Conservation (phyloP, 164 flowering plant genomes). For the Stephania cephalantha region DNA sequence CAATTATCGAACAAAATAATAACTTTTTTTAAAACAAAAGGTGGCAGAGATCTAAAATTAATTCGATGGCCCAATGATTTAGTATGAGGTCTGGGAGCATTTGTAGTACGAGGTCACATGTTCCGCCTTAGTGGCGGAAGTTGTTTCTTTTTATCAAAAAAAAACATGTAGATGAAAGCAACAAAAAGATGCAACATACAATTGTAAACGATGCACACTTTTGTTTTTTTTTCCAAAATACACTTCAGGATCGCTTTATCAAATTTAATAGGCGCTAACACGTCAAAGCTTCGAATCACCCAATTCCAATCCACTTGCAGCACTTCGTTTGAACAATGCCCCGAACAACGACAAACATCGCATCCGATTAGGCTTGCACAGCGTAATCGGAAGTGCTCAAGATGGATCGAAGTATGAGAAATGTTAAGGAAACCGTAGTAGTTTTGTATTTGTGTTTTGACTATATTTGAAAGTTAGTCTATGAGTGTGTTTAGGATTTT, state of each 20-base stretch:
- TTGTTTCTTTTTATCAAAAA: no score
- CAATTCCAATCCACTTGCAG: slow-evolving; percentile 44
- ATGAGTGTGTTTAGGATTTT: no score
- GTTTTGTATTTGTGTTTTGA: no score
- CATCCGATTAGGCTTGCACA: neutral
- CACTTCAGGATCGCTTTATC: slow-evolving; percentile 47
- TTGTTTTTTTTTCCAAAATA: slow-evolving; percentile 34
- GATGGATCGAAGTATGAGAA: slow-evolving; percentile 60
- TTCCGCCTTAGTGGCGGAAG: no score
- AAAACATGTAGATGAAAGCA: neutral
- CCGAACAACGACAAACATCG: slow-evolving; percentile 44
- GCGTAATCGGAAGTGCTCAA: slow-evolving; percentile 12
- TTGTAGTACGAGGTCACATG: no score
- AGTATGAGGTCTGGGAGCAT: no score
- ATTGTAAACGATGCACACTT: slow-evolving; percentile 39
- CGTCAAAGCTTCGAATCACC: slow-evolving; percentile 22
- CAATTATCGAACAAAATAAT: no score
- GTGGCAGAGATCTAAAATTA: no score
- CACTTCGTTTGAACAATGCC: slow-evolving; percentile 61
- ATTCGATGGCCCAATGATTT: no score
- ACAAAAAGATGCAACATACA: slow-evolving; percentile 28
- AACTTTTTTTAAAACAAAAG: no score
- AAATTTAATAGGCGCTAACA: slow-evolving; percentile 48
- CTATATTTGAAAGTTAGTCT: no score
- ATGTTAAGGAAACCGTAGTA: neutral